phyloP scores from a whole-genome alignment of 1,139 yeast genomes.

The Magnusiomyces sp. region DNA sequence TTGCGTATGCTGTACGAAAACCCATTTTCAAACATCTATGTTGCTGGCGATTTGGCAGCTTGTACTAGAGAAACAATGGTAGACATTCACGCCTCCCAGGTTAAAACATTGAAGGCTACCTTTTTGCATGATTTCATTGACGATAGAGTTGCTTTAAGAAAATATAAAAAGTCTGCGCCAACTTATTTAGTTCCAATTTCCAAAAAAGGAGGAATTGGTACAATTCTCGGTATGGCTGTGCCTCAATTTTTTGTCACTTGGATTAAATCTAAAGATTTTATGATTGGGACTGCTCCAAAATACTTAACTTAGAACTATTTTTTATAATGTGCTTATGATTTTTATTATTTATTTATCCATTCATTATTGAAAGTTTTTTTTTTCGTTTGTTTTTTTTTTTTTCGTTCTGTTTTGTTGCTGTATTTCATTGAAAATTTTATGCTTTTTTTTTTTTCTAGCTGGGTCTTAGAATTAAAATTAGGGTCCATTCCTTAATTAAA shows the following conservation, averaged over 20 bases:
- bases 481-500: too few species aligned
- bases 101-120: conserved; percentile 7
- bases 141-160: conserved; percentile 3
- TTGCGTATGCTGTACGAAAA: conserved; percentile 11
- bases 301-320: conserved; percentile 3
- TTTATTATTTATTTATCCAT: not conserved
- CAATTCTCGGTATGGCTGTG: conserved; percentile 10
- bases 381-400: not conserved
- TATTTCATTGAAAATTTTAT: too few species aligned
- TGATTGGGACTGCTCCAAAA: conserved; percentile 8
- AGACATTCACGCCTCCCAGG: conserved; percentile 10
- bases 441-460: too few species aligned
- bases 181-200: conserved; percentile 12
- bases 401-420: too few species aligned
- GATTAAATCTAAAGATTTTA: conserved; percentile 11
- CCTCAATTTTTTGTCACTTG: conserved; percentile 13
- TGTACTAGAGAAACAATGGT: conserved; percentile 11
- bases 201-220: conserved; percentile 13
- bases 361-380: not conserved
- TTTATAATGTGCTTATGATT: too few species aligned
- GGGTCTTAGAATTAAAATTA: too few species aligned
- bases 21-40: conserved; percentile 10
- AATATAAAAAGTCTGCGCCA: conserved; percentile 6
- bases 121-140: conserved; percentile 10
- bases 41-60: conserved; percentile 11